These are phyloP conservation scores for Colletotrichum lupini DNA, from an alignment of 2,329 filamentous ascomycete species.

Conservation along the genomic window DNA sequence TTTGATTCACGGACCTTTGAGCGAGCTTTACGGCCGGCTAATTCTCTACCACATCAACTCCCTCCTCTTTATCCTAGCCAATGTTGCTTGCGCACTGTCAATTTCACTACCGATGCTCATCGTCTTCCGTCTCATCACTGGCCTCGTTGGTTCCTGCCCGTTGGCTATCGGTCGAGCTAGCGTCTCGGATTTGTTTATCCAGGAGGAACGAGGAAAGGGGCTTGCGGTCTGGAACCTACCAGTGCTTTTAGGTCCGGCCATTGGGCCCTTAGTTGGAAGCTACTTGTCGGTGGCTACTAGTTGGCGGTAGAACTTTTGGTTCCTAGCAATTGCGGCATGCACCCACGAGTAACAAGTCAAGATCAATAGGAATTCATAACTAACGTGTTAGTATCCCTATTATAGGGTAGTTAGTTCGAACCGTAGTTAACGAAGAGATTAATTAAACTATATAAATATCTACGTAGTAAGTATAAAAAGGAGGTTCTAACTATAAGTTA, in stretches of 20 bases:
- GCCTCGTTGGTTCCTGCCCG: constrained; percentile 62
- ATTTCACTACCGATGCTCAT: constrained; percentile 53
- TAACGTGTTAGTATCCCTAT: too few relatives aligned
- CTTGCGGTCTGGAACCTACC: constrained; percentile 69
- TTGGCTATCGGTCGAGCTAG: constrained; percentile 66
- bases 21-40: constrained; percentile 59
- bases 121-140: constrained; percentile 62
- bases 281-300: constrained; percentile 69
- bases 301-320: constrained; percentile 74
- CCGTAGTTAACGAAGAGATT: too few relatives aligned
- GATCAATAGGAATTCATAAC: constrained; percentile 17
- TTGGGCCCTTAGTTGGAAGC: constrained; percentile 59
- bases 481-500: too few relatives aligned
- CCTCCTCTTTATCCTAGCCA: constrained; percentile 50
- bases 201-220: constrained; percentile 52
- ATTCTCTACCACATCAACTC: constrained; percentile 56
- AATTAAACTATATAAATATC: too few relatives aligned
- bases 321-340: constrained; percentile 65
- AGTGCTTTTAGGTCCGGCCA: constrained; percentile 50
- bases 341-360: constrained; percentile 37
- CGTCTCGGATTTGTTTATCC: constrained; percentile 48
- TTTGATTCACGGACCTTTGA: constrained; percentile 58
- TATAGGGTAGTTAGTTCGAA: too few relatives aligned
- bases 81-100: constrained; percentile 51
- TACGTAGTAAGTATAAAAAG: too few relatives aligned